Base-by-base conservation (phyloP, 805 yeast genomes). In the Gaillardinia entomophila region DNA sequence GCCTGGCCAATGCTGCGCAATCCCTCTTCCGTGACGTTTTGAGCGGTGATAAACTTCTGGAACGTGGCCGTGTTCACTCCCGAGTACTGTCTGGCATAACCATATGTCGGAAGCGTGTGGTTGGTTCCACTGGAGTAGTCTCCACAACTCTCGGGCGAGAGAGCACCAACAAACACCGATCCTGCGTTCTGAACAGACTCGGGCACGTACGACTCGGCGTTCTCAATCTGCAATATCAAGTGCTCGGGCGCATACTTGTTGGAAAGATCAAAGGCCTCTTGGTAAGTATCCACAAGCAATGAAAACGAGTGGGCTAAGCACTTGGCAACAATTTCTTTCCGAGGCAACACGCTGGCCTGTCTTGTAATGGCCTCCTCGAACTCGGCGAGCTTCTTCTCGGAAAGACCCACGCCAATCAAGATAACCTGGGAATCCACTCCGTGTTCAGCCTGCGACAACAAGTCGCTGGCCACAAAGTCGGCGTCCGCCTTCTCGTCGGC, bases 401-500 rank as follows among this genome's bases (percentile, higher is more conserved):
- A 63, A 62, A 90, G 70, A 28, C 67, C 79, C 22, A 90, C 86
- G 41, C 96, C 95, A 40, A 90, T 70, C 51, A 92, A 71, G 36
- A 92, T 83, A 22, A 92, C 98, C 69, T 92, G 99, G 4, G 98
- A 92, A 60, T 92, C 99, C 36, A 89, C 75, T 45, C 99, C 99
- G 57, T 92, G 99, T 66, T 92, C 99, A 18, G 99, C 99, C 66
- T 92, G 99, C 0, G 97, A 89, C 37, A 92, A 70, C 53, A 92
- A 71, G 58, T 92, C 99, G 43, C 88, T 77, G n/a, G 97, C 98
- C 19, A 92, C 98, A 59, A 86, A 92, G 51, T 88, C 96, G 16
- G 95, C 90, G 60, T 88, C 96, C 10, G 97, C 86, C 28, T 73
- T 53, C 38, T 69, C 75, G 57, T 92, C 99, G 30, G 96, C 95